Conservation (phyloP, 1,284 basidiomycete species). For the Ustilago tritici region DNA sequence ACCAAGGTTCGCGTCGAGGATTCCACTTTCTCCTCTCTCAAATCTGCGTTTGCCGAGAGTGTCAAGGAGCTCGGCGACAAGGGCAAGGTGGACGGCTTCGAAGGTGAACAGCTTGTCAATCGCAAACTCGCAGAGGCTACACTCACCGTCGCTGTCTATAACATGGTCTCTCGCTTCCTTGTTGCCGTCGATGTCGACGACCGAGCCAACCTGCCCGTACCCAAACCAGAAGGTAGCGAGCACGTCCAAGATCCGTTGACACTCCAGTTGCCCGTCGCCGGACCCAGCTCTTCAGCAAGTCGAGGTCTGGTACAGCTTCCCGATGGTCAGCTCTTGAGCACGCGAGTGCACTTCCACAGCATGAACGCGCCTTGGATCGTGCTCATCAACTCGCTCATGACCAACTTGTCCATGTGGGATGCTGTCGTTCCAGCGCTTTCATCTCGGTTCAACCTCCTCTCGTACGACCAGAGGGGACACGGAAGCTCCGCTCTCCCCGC, state of each 20-base stretch:
- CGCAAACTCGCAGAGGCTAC: conserved; percentile 70
- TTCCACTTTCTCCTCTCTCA: conserved; percentile 41
- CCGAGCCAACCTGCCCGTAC: conserved; percentile 64
- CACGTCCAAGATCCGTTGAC: conserved; percentile 36
- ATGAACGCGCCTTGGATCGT: conserved; percentile 68
- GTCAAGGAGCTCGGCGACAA: conserved; percentile 62
- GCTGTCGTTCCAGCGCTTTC: conserved; percentile 67
- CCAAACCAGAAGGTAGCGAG: conserved; percentile 61
- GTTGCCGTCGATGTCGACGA: conserved; percentile 71
- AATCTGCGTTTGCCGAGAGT: conserved; percentile 53
- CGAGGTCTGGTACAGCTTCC: conserved; percentile 54
- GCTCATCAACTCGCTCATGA: conserved; percentile 72
- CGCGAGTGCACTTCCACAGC: conserved; percentile 58
- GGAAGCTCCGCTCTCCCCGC: conserved; percentile 68
- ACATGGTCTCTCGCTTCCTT: conserved; percentile 72
- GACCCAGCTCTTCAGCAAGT: conserved; percentile 48
- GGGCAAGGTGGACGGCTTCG: conserved; percentile 58
- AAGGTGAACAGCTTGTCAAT: conserved; percentile 47
- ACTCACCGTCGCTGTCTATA: conserved; percentile 71
- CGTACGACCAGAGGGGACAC: conserved; percentile 72
- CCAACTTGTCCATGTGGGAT: conserved; percentile 71
- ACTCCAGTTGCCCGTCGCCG: conserved; percentile 16
- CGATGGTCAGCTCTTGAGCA: conserved; percentile 54
- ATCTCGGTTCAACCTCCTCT: conserved; percentile 70
- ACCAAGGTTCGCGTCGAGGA: conserved; percentile 45